Percentiles rank a stretch among this genome's conserved stretches.
phyloP scores from a whole-genome alignment of 345 rosid genomes.

The Angophora floribunda region DNA sequence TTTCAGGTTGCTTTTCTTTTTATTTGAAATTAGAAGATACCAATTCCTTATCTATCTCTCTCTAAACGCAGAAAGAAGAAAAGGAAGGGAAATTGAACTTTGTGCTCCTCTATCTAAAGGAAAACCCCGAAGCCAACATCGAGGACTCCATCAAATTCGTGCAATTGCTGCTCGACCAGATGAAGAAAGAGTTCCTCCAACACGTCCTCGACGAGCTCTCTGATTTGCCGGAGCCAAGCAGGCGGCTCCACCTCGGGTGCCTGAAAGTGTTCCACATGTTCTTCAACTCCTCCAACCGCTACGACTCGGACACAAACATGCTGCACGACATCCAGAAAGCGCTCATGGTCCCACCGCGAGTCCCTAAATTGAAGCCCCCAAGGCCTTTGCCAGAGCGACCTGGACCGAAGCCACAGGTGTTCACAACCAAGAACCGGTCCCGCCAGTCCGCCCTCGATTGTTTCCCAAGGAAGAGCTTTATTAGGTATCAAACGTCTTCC shows the following conservation, averaged over 20 bases:
- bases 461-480: not conserved
- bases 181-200: conserved; percentile 24
- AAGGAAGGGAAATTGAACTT: conserved; percentile 39
- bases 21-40: not conserved
- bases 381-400: not conserved
- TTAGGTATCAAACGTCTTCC: not conserved
- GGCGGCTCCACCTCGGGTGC: conserved; percentile 28
- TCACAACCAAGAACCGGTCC: not conserved
- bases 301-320: conserved; percentile 23
- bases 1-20: too few relatives aligned
- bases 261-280: conserved; percentile 38
- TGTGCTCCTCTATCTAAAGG: conserved; percentile 24
- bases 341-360: conserved; percentile 23
- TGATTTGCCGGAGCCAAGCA: conserved; percentile 24
- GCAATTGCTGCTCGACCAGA: conserved; percentile 11
- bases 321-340: conserved; percentile 44
- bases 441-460: not conserved
- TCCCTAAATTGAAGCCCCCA: not conserved
- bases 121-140: conserved; percentile 13
- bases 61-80: conserved; percentile 27
- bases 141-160: conserved; percentile 28
- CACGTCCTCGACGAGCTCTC: conserved; percentile 20
- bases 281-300: conserved; percentile 32
- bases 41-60: not conserved
- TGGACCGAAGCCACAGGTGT: not conserved